Evolutionary conservation across 208 protist species (phyloP).

Genomic region (Crithidia sp.): DNA sequence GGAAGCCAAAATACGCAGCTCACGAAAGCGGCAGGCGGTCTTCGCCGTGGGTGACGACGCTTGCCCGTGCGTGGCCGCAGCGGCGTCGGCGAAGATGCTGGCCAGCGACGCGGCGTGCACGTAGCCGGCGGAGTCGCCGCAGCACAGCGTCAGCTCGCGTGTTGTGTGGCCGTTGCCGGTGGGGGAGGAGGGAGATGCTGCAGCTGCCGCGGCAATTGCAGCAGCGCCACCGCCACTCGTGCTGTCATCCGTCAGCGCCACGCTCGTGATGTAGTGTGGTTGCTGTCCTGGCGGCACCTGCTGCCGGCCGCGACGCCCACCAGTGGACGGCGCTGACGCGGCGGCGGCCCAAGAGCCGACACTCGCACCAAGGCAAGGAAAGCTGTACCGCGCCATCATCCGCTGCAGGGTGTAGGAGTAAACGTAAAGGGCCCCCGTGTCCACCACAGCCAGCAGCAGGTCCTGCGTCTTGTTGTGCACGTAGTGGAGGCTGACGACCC

Average conservation of each 20-base stretch:
- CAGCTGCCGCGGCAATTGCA: background rate
- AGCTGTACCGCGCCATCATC: conserved; percentile 43
- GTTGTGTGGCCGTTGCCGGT: background rate
- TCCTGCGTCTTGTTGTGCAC: conserved; percentile 78
- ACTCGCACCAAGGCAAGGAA: conserved; percentile 16
- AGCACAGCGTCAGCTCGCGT: conserved; percentile 16
- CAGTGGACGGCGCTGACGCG: background rate
- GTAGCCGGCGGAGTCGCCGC: conserved; percentile 32
- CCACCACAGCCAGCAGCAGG: conserved; percentile 66
- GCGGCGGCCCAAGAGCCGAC: background rate
- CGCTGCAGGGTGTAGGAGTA: conserved; percentile 69
- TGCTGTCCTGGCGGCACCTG: background rate
- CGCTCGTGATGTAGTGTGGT: conserved; percentile 33
- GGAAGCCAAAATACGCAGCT: conserved; percentile 23
- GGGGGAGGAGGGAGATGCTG: background rate
- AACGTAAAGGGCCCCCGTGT: conserved; percentile 71
- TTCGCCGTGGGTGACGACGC: too few relatives aligned
- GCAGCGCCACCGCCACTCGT: background rate
- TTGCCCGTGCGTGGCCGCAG: background rate
- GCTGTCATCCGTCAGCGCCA: conserved; percentile 6
- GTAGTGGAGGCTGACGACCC: conserved; percentile 71
- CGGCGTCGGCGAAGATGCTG: conserved; percentile 12
- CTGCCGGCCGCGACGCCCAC: background rate
- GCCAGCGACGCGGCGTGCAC: conserved; percentile 25
- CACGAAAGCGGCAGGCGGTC: background rate